Percentiles rank a stretch among this genome's conserved stretches.
phyloP scores from a whole-genome alignment of 139 green algal species.

The Limnomonas spitsbergensis region DNA sequence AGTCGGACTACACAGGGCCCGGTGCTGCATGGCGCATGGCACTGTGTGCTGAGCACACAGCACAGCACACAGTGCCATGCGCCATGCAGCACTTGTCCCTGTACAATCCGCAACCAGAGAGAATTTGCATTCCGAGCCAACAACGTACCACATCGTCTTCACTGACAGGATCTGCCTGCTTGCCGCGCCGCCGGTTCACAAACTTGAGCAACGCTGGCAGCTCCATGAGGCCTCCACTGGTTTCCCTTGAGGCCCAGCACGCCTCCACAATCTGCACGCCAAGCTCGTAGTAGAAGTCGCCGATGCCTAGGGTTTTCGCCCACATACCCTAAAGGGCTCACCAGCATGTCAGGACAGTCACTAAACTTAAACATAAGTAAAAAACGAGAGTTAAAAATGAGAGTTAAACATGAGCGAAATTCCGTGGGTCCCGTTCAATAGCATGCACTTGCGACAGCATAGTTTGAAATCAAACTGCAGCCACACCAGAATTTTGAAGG shows the following conservation, averaged over 20 bases:
- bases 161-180: constrained; percentile 50
- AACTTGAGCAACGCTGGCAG: constrained; percentile 42
- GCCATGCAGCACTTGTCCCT: too few relatives aligned
- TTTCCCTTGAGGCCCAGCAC: constrained; percentile 63
- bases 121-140: too few relatives aligned
- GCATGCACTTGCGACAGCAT: too few relatives aligned
- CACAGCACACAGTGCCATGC: neutral
- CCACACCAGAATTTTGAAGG: too few relatives aligned
- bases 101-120: too few relatives aligned
- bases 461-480: too few relatives aligned
- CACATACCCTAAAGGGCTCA: constrained; percentile 80
- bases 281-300: constrained; percentile 97
- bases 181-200: constrained; percentile 53
- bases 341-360: neutral
- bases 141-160: constrained; percentile 73
- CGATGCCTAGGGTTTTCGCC: constrained; percentile 82
- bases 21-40: too few relatives aligned
- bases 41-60: neutral
- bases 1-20: too few relatives aligned
- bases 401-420: neutral
- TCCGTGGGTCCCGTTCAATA: too few relatives aligned
- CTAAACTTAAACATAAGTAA: neutral
- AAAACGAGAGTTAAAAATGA: neutral
- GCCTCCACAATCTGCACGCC: constrained; percentile 68
- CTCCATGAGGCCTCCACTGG: constrained; percentile 84